Evolutionary conservation across 192 early-diverging fungal species (phyloP), one percentile per base, ranked within the genome.

Genomic region (Dissophora ornata): DNA sequence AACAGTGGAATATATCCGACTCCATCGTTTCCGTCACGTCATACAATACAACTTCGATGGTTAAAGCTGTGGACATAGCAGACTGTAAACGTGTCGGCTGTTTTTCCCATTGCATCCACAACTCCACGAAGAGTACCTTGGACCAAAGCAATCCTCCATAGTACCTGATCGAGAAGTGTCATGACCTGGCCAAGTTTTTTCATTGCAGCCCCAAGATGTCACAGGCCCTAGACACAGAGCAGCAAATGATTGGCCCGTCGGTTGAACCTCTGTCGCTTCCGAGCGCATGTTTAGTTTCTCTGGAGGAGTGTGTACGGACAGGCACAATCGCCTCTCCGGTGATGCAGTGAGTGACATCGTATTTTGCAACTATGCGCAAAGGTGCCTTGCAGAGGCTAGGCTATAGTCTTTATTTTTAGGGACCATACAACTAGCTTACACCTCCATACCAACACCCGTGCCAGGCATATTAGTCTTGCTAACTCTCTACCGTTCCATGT

Each of bases 201-300:
- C 59, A 62, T 18, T 38, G 33, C 22, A 50, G 59, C 34, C 29
- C 59, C n/a, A 50, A 62, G 47, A 62, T 62, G 59, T 44, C 47
- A 18, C 30, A 29, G n/a, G 46, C 13, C 3, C 46, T 62, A 4
- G 21, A 62, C 18, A 22, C 21, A 4, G 21, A 62, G 47, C 60
- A 62, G 60, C 6, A 32, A 3, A 45, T 36, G 32, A 15, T 34
- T 13, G 34, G 38, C 24, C 33, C 48, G 2, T 0, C 8, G n/a
- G 47, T 19, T 13, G 1, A 1, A 46, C 52, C 7, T 55, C 52
- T 1, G 44, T 66, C 2, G 62, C 40, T 33, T 64, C 62, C 7
- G 50, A 64, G 29, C 48, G 50, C 0, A 64, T 64, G 62, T 64
- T 64, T 33, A 56, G 63, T 28, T 54, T 55, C 33, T 21, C 53